A percentile compares a stretch with the other conserved stretches of the same genome.
Evolutionary conservation across 345 rosid species (phyloP).

Genomic region (Pelargonium nanum): DNA sequence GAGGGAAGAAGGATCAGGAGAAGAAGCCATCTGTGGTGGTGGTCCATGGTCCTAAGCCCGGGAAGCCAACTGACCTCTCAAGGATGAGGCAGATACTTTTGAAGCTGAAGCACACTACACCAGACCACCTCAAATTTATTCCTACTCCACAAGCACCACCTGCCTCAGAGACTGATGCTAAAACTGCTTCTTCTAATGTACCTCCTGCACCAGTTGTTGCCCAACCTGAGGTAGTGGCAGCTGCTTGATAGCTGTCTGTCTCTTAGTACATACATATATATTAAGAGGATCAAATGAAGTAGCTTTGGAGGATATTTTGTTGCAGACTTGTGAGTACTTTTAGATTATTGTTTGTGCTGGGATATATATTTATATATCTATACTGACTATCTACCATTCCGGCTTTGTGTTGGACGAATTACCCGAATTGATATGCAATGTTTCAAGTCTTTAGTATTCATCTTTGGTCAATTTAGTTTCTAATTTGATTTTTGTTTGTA

Average conservation of each 20-base stretch:
- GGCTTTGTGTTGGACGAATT: no score
- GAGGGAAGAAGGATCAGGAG: slow-evolving; percentile 65
- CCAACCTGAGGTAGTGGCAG: slow-evolving; percentile 32
- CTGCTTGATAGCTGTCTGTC: slow-evolving; percentile 23
- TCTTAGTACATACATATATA: no score
- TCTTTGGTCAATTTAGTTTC: no score
- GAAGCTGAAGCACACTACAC: slow-evolving; percentile 60
- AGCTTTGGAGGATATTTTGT: no score
- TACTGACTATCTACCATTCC: no score
- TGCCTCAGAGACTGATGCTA: slow-evolving; percentile 20
- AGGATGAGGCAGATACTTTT: slow-evolving; percentile 66
- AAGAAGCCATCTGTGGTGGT: slow-evolving; percentile 43
- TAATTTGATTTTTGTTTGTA: no score
- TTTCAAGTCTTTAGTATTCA: no score
- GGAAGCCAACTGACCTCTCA: slow-evolving; percentile 65
- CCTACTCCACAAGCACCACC: slow-evolving; percentile 36
- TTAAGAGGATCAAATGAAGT: no score
- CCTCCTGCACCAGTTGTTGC: slow-evolving; percentile 15
- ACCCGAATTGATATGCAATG: no score
- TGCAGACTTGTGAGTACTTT: no score
- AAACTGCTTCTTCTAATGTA: slow-evolving; percentile 12
- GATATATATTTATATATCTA: no score
- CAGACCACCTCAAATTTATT: slow-evolving; percentile 49
- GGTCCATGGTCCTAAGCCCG: slow-evolving; percentile 70
- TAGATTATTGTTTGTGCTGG: no score